Evolutionary conservation across 2,329 filamentous ascomycete species (phyloP), one percentile per base, ranked within the genome.

Genomic region (Massarina eburnea): DNA sequence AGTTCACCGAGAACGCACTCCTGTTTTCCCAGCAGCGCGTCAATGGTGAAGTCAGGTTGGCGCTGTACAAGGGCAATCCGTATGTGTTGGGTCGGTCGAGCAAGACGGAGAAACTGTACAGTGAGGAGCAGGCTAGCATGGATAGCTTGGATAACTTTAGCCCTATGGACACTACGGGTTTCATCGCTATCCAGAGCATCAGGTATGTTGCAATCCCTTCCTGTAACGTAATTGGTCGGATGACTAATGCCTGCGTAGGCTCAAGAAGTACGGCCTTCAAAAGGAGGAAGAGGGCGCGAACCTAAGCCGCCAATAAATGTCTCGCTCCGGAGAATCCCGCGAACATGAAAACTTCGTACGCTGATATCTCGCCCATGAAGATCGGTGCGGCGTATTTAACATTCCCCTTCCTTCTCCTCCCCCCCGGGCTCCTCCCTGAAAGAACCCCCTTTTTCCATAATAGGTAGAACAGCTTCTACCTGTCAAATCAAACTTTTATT

Each of bases 181-280:
- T 86, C 73, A 83, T 92, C 63, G 79, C 78, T 42, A 84, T 90
- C 58, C 78, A 92, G 62, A 81, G 81, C 53, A 86, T 87, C 29
- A 58, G 66, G 51, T 48, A 14, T 38, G 34, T 24, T 14, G 5
- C 21, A 8, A 12, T 35, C 12, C 27, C 19, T 35, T 10, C 5
- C 20, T 42, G 26, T 20, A 21, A 27, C 34, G 14, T 8, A 9
- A 14, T 6, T 12, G 4, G 26, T 30, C 3, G 33, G 26, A 24
- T 39, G 34, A 44, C 19, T 3, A 6, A 20, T 19, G 12, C 7
- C 2, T 21, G 17, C 7, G 27, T 46, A 61, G 72, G 32, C 59
- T 76, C 52, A 77, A 77, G 73, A 70, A 70, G 57, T 70, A 70
- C 41, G 68, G 68, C 10, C 58, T 67, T 19, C 64, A 69, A 57